Conservation (phyloP, 106 monocot genomes). For the Phalaenopsis aphrodite region DNA sequence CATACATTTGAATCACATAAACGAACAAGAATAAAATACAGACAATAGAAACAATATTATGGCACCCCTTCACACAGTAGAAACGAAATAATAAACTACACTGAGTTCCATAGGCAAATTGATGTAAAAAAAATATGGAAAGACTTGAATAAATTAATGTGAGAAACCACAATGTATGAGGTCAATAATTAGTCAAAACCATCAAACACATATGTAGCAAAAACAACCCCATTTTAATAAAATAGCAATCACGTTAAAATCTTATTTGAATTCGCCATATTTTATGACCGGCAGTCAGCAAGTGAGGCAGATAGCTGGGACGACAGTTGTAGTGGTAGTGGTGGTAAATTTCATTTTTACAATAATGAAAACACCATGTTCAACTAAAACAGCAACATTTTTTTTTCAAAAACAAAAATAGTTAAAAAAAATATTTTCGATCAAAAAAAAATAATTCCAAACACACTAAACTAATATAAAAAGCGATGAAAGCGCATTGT, state of each 20-base stretch:
- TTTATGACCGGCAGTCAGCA: too few relatives aligned
- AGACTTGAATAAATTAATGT: background rate
- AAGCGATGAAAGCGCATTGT: background rate
- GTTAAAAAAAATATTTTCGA: background rate
- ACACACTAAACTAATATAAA: background rate
- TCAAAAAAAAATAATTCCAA: too few relatives aligned
- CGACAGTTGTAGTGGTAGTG: too few relatives aligned
- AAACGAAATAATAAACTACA: background rate
- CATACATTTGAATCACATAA: constrained; percentile 1
- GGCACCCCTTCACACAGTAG: background rate
- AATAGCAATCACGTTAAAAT: background rate
- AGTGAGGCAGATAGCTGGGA: too few relatives aligned
- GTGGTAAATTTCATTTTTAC: too few relatives aligned
- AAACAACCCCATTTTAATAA: background rate
- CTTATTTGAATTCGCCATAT: background rate
- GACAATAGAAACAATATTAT: background rate
- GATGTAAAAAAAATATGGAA: background rate
- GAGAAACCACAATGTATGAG: background rate
- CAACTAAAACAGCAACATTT: background rate
- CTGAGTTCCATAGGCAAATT: background rate
- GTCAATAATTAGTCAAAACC: background rate
- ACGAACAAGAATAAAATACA: background rate
- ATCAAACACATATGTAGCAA: background rate
- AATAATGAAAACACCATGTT: too few relatives aligned
- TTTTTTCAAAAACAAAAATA: background rate